These are phyloP conservation scores for Collybia nuda DNA, from an alignment of 768 basidiomycete genomes.

Conservation along the genomic window DNA sequence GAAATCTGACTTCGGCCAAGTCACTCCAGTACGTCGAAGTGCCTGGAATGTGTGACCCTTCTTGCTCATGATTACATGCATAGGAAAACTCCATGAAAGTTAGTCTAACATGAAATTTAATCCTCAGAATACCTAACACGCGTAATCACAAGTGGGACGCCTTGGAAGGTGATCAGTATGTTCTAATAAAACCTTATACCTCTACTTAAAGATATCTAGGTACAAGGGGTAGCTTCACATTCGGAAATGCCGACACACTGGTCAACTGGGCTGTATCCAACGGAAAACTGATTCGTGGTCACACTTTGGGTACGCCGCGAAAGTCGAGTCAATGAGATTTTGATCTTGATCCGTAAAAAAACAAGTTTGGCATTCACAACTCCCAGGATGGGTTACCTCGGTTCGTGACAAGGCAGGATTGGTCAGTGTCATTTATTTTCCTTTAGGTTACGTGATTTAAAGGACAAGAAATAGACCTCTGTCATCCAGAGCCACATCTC, in stretches of 20 bases:
- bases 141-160: conserved; percentile 31
- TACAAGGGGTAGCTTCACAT: conserved; percentile 24
- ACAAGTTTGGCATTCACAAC: conserved; percentile 34
- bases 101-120: background rate
- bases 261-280: conserved; percentile 37
- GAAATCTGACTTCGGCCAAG: conserved; percentile 34
- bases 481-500: conserved; percentile 48
- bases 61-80: background rate
- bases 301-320: too few species aligned
- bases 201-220: conserved; percentile 9
- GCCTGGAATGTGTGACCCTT: background rate
- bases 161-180: conserved; percentile 24
- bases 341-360: conserved; percentile 25
- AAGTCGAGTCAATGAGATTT: too few species aligned
- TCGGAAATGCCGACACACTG: conserved; percentile 26
- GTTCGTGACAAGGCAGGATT: conserved; percentile 36
- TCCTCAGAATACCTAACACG: background rate
- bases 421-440: conserved; percentile 17
- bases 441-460: background rate
- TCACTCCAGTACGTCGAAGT: conserved; percentile 29
- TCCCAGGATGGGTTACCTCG: conserved; percentile 39
- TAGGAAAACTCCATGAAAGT: conserved; percentile 41
- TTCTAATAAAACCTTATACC: background rate
- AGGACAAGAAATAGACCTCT: conserved; percentile 24
- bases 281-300: too few species aligned